Evolutionary conservation across 1,284 basidiomycete genomes (phyloP).

Genomic region (Heliocybe sulcata): DNA sequence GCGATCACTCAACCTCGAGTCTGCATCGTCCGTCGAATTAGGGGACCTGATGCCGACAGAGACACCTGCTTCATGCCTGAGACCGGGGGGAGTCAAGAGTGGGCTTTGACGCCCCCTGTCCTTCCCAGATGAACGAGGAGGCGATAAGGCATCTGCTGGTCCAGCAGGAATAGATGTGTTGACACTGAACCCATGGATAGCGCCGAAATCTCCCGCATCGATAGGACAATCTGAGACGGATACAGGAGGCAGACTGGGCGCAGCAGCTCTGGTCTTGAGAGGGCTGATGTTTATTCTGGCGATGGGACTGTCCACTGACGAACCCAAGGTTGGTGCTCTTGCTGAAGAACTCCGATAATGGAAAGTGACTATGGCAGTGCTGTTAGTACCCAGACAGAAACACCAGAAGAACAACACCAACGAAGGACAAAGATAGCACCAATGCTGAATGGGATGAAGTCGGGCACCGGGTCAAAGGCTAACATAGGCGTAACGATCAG

Average conservation of each 20-base stretch:
- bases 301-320: not conserved
- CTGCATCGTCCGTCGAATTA: not conserved
- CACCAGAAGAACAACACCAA: conserved; percentile 9
- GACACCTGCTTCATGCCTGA: no score
- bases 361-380: conserved; percentile 14
- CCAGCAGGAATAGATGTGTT: not conserved
- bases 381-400: not conserved
- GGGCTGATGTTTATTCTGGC: not conserved
- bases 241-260: not conserved
- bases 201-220: not conserved
- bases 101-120: no score
- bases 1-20: not conserved
- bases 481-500: conserved; percentile 35
- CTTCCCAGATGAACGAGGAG: no score
- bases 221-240: not conserved
- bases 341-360: conserved; percentile 9
- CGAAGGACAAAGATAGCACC: conserved; percentile 39
- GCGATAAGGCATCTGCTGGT: no score
- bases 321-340: not conserved
- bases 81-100: no score
- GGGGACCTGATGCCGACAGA: not conserved
- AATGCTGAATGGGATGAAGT: conserved; percentile 42
- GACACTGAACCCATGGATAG: not conserved
- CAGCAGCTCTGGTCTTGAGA: no score
- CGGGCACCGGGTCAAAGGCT: conserved; percentile 29